Percentiles rank a stretch among this genome's conserved stretches.
Evolutionary conservation across 2,329 filamentous ascomycete species (phyloP).

Genomic region (Fusarium sp.): DNA sequence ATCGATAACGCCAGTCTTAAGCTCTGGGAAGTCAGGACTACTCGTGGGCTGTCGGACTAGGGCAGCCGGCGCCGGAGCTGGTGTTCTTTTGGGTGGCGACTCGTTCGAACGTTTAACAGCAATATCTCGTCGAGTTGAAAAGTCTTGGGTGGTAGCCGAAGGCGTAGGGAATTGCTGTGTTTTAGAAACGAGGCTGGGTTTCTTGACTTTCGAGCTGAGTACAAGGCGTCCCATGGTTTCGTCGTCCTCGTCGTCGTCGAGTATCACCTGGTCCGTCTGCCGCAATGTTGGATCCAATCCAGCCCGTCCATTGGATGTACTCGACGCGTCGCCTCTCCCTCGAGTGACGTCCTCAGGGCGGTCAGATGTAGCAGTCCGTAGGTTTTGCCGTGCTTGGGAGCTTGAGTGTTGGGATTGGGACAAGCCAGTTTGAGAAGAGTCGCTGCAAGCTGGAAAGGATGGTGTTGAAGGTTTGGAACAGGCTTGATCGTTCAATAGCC

Average conservation of each 20-base stretch:
- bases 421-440: conserved; percentile 42
- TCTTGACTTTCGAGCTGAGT: conserved; percentile 59
- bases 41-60: conserved; percentile 21
- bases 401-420: conserved; percentile 46
- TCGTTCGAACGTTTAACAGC: conserved; percentile 26
- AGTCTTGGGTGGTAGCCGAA: conserved; percentile 40
- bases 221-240: conserved; percentile 60
- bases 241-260: conserved; percentile 47
- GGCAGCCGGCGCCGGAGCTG: conserved; percentile 16
- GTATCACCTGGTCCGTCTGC: conserved; percentile 46
- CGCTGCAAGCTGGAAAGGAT: conserved; percentile 52
- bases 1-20: conserved; percentile 53
- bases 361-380: conserved; percentile 3
- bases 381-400: conserved; percentile 14
- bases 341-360: conserved; percentile 6
- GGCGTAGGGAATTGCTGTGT: conserved; percentile 58
- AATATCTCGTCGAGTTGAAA: conserved; percentile 33
- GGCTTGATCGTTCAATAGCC: conserved; percentile 65
- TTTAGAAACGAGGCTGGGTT: conserved; percentile 58
- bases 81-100: conserved; percentile 47
- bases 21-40: conserved; percentile 52
- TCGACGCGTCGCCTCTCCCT: conserved; percentile 12
- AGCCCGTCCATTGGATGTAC: conserved; percentile 40
- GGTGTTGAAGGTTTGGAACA: conserved; percentile 56
- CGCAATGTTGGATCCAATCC: conserved; percentile 37